phyloP scores from a whole-genome alignment of 805 yeast species.

The Schwanniomyces pseudopolymorphus region DNA sequence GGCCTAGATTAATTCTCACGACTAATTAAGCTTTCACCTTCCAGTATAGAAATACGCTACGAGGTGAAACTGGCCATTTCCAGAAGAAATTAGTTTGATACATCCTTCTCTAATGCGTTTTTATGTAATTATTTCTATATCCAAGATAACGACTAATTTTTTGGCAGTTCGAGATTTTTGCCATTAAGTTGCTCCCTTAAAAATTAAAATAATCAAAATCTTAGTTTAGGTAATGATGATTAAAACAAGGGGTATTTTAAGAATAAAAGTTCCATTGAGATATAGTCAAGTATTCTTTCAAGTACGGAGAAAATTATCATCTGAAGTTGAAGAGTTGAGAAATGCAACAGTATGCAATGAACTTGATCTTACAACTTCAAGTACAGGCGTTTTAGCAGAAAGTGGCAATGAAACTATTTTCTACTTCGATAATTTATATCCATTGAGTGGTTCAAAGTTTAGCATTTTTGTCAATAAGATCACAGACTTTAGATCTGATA shows the following conservation, averaged over 20 bases:
- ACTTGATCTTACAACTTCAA: slow-evolving; percentile 29
- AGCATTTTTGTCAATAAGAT: slow-evolving; percentile 2
- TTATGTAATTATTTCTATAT: background rate
- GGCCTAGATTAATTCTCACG: slow-evolving; percentile 36
- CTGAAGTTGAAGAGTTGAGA: slow-evolving; percentile 33
- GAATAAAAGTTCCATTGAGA: background rate
- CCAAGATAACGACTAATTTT: no score
- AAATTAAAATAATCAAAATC: background rate
- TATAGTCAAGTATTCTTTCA: background rate
- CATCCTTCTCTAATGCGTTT: slow-evolving; percentile 12
- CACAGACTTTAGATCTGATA: slow-evolving; percentile 4
- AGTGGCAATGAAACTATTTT: slow-evolving; percentile 31
- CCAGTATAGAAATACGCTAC: slow-evolving; percentile 18
- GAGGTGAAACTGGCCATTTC: slow-evolving; percentile 25
- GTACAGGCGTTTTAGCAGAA: slow-evolving; percentile 43
- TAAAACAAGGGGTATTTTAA: background rate
- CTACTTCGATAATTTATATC: slow-evolving; percentile 38
- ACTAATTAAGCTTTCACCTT: slow-evolving; percentile 16
- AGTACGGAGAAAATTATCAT: slow-evolving; percentile 9
- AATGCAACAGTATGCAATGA: slow-evolving; percentile 28
- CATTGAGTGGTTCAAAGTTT: slow-evolving; percentile 7
- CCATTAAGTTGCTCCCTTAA: background rate
- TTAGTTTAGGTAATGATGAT: background rate
- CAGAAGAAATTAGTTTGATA: slow-evolving; percentile 32
- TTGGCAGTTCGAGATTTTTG: background rate